Conservation (phyloP, 768 basidiomycete species). For the Phylloporus sp. region DNA sequence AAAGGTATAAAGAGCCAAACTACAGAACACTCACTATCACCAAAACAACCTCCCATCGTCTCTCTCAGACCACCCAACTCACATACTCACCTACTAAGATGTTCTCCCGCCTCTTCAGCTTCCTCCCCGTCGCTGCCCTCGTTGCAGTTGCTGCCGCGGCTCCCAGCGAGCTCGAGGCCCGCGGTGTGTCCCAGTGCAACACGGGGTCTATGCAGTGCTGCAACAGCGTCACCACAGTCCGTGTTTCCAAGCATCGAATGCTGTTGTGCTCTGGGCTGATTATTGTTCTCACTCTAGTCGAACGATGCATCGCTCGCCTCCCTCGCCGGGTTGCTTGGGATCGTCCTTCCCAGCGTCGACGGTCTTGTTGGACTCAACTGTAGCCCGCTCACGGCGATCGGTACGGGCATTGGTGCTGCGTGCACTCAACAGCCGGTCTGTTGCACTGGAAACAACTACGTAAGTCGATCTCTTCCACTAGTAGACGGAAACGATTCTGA, state of each 20-base stretch:
- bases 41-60: not conserved
- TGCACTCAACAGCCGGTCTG: slow-evolving; percentile 17
- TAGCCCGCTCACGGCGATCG: not conserved
- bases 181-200: slow-evolving; percentile 3
- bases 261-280: not conserved
- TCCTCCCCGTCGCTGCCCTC: slow-evolving; percentile 11
- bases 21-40: not conserved
- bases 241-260: not conserved
- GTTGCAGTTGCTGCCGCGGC: slow-evolving; percentile 3
- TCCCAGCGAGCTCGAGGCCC: slow-evolving; percentile 4
- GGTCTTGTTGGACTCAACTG: slow-evolving; percentile 11
- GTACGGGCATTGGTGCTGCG: not conserved
- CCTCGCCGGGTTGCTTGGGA: not conserved
- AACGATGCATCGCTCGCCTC: not conserved
- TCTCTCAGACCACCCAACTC: not conserved
- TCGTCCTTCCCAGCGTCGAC: not conserved
- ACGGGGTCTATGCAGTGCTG: slow-evolving; percentile 15
- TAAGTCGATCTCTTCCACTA: slow-evolving; percentile 6
- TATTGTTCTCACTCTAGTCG: not conserved
- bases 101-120: slow-evolving; percentile 2
- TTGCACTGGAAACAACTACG: slow-evolving; percentile 10
- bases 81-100: not conserved
- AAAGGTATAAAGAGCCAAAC: slow-evolving; percentile 5
- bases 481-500: not conserved
- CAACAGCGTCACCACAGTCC: not conserved